Percentiles rank a stretch among this genome's conserved stretches.
Evolutionary conservation across 192 early-diverging fungal genomes (phyloP).

Genomic region (Rhizoclosmatium globosum): DNA sequence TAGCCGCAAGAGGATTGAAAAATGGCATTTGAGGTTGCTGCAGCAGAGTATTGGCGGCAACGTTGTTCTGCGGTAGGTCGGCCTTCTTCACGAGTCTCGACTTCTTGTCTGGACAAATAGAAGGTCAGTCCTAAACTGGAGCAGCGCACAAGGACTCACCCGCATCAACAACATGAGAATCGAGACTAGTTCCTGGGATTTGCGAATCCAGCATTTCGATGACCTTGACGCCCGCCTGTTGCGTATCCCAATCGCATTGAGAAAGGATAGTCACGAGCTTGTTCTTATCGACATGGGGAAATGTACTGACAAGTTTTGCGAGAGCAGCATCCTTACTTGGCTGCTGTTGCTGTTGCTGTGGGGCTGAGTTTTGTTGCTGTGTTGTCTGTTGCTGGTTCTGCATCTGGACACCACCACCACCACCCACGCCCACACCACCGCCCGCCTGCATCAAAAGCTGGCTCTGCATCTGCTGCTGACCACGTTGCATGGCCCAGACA

Average conservation of each 20-base stretch:
- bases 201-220: neutral
- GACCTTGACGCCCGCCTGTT: neutral
- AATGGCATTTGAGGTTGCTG: neutral
- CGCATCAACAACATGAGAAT: neutral
- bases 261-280: conserved; percentile 7
- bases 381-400: too few species aligned
- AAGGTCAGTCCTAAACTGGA: neutral
- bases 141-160: neutral
- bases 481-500: neutral
- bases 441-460: too few species aligned
- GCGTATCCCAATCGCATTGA: conserved; percentile 6
- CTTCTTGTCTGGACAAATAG: neutral
- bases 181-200: neutral
- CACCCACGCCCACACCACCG: too few species aligned
- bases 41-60: too few species aligned
- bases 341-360: neutral
- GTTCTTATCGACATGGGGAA: conserved; percentile 12
- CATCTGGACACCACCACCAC: too few species aligned
- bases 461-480: neutral
- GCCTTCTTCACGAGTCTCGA: conserved; percentile 21
- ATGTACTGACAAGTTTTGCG: conserved; percentile 22
- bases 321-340: neutral
- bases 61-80: neutral
- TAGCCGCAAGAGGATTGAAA: neutral
- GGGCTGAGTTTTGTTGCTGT: neutral